These are phyloP conservation scores for Ophiostoma australiae DNA, from an alignment of 2,329 filamentous ascomycete species.

Conservation along the genomic window DNA sequence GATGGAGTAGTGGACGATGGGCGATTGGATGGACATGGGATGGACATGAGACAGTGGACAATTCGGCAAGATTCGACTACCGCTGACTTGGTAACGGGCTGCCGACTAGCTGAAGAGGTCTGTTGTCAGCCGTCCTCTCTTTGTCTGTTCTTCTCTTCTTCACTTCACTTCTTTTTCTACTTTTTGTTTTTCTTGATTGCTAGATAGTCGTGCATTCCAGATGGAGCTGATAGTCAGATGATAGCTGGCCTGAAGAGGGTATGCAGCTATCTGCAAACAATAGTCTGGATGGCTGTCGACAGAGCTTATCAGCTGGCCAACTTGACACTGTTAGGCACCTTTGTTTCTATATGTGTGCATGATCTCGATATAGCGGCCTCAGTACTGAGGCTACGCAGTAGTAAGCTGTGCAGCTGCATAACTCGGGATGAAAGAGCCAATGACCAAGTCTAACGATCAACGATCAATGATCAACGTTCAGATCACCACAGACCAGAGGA, in stretches of 20 bases:
- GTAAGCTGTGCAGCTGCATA: too few species aligned
- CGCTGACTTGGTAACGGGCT: not conserved
- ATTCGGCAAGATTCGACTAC: not conserved
- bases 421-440: too few species aligned
- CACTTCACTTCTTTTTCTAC: not conserved
- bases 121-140: not conserved
- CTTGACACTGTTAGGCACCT: too few species aligned
- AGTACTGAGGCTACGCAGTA: not conserved
- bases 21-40: too few species aligned
- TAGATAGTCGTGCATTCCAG: not conserved
- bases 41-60: not conserved
- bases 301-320: too few species aligned
- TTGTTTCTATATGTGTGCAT: not conserved
- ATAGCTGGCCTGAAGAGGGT: too few species aligned
- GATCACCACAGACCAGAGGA: not conserved
- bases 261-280: not conserved
- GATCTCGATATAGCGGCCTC: not conserved
- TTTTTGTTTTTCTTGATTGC: not conserved
- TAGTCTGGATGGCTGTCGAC: too few species aligned
- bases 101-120: not conserved
- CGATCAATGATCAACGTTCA: not conserved
- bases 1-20: too few species aligned
- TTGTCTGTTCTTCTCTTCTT: not conserved
- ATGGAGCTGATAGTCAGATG: too few species aligned
- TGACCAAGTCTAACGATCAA: not conserved